phyloP scores from a whole-genome alignment of 257 asterid species.

The Fraxinus excelsior region DNA sequence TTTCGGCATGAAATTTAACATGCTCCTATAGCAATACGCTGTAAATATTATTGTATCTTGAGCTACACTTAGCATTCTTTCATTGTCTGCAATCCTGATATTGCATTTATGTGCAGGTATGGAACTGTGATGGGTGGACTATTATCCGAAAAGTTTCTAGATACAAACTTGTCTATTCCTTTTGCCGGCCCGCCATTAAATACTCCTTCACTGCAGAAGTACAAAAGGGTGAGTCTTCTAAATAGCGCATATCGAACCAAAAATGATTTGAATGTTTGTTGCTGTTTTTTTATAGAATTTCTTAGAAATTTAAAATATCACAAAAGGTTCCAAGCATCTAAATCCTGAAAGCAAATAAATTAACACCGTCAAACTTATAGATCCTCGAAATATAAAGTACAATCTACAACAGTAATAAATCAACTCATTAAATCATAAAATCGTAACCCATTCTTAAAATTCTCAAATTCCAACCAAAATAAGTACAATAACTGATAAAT shows the following conservation, averaged over 20 bases:
- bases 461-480: not conserved
- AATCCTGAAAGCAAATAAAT: not conserved
- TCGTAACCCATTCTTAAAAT: not conserved
- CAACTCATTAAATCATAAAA: not conserved
- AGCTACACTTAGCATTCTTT: not conserved
- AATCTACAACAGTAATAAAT: not conserved
- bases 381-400: not conserved
- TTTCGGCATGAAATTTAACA: not conserved
- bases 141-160: constrained; percentile 89
- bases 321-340: not conserved
- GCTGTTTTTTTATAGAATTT: not conserved
- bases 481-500: not conserved
- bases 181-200: constrained; percentile 85
- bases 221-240: constrained; percentile 68
- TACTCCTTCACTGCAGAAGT: constrained; percentile 96
- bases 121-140: constrained; percentile 99
- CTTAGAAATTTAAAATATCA: not conserved
- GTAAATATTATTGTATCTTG: not conserved
- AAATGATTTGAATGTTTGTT: not conserved
- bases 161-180: constrained; percentile 83
- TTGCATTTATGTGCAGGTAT: constrained; percentile 53
- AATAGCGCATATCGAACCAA: not conserved
- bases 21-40: not conserved
- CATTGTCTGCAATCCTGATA: constrained; percentile 22
- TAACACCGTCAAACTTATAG: not conserved